Conservation (phyloP, 352 stramenopile genomes). For the Aphanomyces euteiches region DNA sequence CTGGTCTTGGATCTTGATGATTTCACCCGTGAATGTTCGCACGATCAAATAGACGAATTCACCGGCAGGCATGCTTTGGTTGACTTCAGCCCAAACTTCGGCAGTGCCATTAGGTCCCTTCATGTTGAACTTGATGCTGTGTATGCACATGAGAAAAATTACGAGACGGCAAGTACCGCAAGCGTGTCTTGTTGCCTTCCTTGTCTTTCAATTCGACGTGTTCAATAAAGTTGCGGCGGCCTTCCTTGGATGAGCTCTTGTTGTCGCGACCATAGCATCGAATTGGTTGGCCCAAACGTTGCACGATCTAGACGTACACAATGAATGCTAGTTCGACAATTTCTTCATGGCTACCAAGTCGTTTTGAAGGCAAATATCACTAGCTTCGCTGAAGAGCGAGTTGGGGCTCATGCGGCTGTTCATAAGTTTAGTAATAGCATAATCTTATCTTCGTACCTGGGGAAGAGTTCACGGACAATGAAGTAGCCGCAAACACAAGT, state of each 20-base stretch:
- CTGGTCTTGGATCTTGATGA: conserved; percentile 93
- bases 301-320: conserved; percentile 49
- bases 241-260: conserved; percentile 84
- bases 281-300: conserved; percentile 82
- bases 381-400: conserved; percentile 71
- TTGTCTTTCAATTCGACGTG: conserved; percentile 89
- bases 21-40: conserved; percentile 86
- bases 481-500: conserved; percentile 88
- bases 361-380: conserved; percentile 69
- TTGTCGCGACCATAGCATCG: conserved; percentile 94
- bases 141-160: background rate
- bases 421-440: background rate
- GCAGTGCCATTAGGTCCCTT: conserved; percentile 87
- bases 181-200: conserved; percentile 75
- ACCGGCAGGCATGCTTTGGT: conserved; percentile 88
- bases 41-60: conserved; percentile 96
- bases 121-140: conserved; percentile 92
- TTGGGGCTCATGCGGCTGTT: conserved; percentile 80
- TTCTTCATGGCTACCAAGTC: conserved; percentile 30
- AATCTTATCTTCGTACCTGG: conserved; percentile 55
- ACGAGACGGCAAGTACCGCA: conserved; percentile 27
- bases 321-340: background rate
- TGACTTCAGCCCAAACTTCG: conserved; percentile 92
- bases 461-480: conserved; percentile 88
- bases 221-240: conserved; percentile 93